Base-by-base conservation (phyloP, 768 basidiomycete species). In the Ephemerocybe angulata region DNA sequence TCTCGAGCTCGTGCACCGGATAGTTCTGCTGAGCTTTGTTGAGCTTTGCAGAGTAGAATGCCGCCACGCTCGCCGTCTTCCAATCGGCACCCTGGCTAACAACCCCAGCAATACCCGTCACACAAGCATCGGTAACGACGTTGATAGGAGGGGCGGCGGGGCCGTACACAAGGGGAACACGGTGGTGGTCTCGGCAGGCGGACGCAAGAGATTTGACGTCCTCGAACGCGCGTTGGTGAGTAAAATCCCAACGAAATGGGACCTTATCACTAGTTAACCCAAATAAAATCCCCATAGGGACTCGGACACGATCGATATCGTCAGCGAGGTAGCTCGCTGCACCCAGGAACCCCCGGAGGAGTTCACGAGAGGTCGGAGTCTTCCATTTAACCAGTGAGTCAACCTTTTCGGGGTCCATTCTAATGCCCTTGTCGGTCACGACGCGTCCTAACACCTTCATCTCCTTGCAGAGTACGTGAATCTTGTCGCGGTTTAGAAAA, bases 1-100 rank as follows among this genome's bases (percentile, higher is more conserved):
- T 56, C 24, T 77, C 72, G 10, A 70, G 65, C 50, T 77, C 71
- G 30, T 75, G 73, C 0, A 73, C 72, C 13, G 70, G 68, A 38
- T 76, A 75, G 30, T 72, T 69, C 21, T 41, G 58, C 42, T 63
- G 61, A 0, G 72, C 68, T 25, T 57, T 54, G 46, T 63, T 68
- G 29, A 67, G 64, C 31, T 64, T 69, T 22, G 43, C 53, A 2
- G 58, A 76, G 60, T 68, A 57, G 56, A 67, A 65, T 43, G 67
- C 56, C 41, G 67, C 68, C 0, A 74, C 68, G 7, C 64, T 60
- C 3, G 72, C 65, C 0, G 55, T 59, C 13, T 68, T 62, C 51
- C 65, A 64, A n/a, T 64, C 55, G 15, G 57, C 35, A 0, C 65
- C 66, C 49, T 69, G 67, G 25, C 54, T 60, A 3, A 68, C 41